Evolutionary conservation across 805 yeast species (phyloP).

Genomic region (Candida yuanshanica): DNA sequence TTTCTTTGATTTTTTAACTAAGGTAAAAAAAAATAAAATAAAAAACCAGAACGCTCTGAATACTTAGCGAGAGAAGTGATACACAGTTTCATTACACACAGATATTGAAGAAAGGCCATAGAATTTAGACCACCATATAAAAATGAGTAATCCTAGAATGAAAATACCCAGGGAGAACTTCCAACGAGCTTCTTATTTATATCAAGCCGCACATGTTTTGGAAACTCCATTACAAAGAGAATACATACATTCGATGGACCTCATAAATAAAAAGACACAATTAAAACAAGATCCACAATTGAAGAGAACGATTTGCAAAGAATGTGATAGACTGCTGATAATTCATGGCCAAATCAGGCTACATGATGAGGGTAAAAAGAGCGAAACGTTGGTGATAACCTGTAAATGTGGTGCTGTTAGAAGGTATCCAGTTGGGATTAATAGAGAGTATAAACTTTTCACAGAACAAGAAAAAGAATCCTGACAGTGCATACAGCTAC

Average conservation of each 20-base stretch:
- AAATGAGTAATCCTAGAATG: conserved; percentile 12
- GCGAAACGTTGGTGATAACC: conserved; percentile 42
- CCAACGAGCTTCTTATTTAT: conserved; percentile 52
- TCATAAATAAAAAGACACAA: neutral
- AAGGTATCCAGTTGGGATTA: conserved; percentile 57
- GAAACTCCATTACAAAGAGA: neutral
- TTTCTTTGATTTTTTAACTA: too few species aligned
- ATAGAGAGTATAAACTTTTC: conserved; percentile 44
- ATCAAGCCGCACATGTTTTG: conserved; percentile 40
- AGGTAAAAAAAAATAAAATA: too few species aligned
- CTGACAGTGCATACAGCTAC: too few species aligned
- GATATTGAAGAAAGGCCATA: too few species aligned
- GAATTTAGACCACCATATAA: neutral
- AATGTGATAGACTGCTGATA: conserved; percentile 46
- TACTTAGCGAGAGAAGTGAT: too few species aligned
- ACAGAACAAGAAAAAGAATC: conserved; percentile 31
- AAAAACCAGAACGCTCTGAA: too few species aligned
- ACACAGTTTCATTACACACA: too few species aligned
- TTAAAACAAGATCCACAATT: conserved; percentile 55
- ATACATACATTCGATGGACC: neutral
- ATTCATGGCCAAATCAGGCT: conserved; percentile 43
- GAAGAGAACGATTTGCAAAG: conserved; percentile 66
- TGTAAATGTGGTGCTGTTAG: conserved; percentile 52
- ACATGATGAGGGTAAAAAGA: conserved; percentile 37
- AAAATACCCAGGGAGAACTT: conserved; percentile 42